These are phyloP conservation scores for Microbotryum violaceum DNA, from an alignment of 1,284 basidiomycete species.

Conservation along the genomic window DNA sequence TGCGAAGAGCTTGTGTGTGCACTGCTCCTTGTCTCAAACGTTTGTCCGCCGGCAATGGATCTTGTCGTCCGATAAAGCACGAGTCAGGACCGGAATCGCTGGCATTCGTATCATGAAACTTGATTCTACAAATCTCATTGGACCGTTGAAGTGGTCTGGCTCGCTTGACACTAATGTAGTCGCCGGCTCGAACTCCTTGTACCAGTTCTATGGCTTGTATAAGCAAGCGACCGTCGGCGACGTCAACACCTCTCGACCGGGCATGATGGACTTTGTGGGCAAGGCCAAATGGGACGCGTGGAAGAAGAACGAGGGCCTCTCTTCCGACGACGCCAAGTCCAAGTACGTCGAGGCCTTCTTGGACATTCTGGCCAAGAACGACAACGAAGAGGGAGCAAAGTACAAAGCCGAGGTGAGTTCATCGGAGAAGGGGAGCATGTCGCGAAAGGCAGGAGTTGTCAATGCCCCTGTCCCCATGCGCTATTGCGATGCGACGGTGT, in stretches of 20 bases:
- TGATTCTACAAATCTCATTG: no score
- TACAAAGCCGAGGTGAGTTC: slow-evolving; percentile 30
- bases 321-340: slow-evolving; percentile 61
- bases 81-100: no score
- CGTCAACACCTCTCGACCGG: slow-evolving; percentile 56
- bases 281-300: slow-evolving; percentile 87
- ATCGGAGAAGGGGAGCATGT: no score
- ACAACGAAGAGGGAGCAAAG: slow-evolving; percentile 20
- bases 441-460: no score
- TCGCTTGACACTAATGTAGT: not conserved
- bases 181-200: not conserved
- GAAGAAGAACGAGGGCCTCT: slow-evolving; percentile 61
- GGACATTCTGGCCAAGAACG: slow-evolving; percentile 31
- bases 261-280: slow-evolving; percentile 67
- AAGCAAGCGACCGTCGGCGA: slow-evolving; percentile 85
- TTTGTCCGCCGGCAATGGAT: no score
- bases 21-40: no score
- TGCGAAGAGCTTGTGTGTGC: no score
- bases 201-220: slow-evolving; percentile 81
- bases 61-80: no score
- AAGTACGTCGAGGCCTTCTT: slow-evolving; percentile 65
- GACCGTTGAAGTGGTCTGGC: not conserved
- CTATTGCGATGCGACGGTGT: no score
- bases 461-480: no score
- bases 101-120: no score